A percentile compares a stretch with the other conserved stretches of the same genome.
phyloP scores from a whole-genome alignment of 352 stramenopile genomes.

The Pythium aquatile region DNA sequence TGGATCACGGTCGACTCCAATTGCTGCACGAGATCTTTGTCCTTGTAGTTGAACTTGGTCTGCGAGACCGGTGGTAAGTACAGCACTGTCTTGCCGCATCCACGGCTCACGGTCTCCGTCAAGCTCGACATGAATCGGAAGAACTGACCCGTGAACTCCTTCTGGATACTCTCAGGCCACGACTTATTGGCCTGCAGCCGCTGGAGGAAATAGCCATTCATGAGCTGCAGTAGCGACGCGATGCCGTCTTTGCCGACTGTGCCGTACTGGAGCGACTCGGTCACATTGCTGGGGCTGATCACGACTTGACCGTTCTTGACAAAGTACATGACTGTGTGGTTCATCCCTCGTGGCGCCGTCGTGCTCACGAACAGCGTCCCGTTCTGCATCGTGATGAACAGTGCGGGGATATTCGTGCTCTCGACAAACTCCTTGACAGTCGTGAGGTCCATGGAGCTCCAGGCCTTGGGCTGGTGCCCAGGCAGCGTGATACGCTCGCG shows the following conservation, averaged over 20 bases:
- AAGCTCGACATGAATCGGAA: constrained; percentile 95
- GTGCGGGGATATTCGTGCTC: constrained; percentile 53
- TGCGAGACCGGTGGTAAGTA: constrained; percentile 89
- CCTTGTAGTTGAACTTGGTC: constrained; percentile 82
- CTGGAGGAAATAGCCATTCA: constrained; percentile 85
- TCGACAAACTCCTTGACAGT: constrained; percentile 86
- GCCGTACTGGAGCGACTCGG: constrained; percentile 66
- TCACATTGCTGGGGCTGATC: constrained; percentile 59
- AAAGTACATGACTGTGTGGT: constrained; percentile 78
- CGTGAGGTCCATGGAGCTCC: constrained; percentile 72
- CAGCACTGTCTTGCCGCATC: constrained; percentile 91
- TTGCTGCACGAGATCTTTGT: constrained; percentile 95
- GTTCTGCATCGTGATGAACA: constrained; percentile 64
- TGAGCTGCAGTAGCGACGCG: constrained; percentile 76
- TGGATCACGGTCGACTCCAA: constrained; percentile 96
- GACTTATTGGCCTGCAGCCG: constrained; percentile 73
- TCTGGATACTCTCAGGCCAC: constrained; percentile 93
- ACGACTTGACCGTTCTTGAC: constrained; percentile 82
- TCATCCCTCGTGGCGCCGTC: constrained; percentile 44
- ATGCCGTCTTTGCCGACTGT: constrained; percentile 79
- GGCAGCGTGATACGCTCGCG: constrained; percentile 75
- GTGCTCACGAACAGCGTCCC: constrained; percentile 54
- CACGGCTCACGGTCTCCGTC: constrained; percentile 91
- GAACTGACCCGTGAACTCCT: constrained; percentile 93
- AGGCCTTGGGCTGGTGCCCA: constrained; percentile 65